Evolutionary conservation across 2,329 filamentous ascomycete species (phyloP).

Genomic region (Botrytis byssoidea): DNA sequence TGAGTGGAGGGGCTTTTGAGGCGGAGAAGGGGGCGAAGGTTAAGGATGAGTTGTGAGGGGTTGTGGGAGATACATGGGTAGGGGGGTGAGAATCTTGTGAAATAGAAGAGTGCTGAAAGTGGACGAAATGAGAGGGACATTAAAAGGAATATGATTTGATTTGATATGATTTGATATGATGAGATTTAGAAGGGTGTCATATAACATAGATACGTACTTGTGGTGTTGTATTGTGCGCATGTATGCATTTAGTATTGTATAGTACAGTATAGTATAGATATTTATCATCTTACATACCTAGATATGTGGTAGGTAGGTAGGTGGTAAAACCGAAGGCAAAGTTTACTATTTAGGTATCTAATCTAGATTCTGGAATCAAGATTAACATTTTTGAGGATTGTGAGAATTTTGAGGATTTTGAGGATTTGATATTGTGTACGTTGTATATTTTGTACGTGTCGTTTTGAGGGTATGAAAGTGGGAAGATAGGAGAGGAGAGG

Average conservation of each 20-base stretch:
- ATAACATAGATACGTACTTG: background rate
- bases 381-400: background rate
- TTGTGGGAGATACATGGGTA: background rate
- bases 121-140: background rate
- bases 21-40: background rate
- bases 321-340: background rate
- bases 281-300: too few relatives aligned
- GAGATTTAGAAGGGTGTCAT: background rate
- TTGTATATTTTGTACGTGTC: too few relatives aligned
- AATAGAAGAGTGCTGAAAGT: background rate
- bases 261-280: too few relatives aligned
- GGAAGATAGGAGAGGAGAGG: too few relatives aligned
- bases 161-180: background rate
- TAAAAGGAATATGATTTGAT: too few relatives aligned
- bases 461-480: too few relatives aligned
- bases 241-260: background rate
- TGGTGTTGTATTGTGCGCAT: background rate
- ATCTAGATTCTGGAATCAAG: background rate
- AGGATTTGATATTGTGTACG: too few relatives aligned
- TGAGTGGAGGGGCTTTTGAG: conserved; percentile 33
- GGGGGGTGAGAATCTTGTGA: background rate
- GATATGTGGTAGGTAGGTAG: background rate
- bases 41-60: background rate
- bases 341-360: background rate
- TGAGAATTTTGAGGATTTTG: too few relatives aligned